Conservation (phyloP, 2,329 filamentous ascomycete species). For the Aspergillus novofumigatus region DNA sequence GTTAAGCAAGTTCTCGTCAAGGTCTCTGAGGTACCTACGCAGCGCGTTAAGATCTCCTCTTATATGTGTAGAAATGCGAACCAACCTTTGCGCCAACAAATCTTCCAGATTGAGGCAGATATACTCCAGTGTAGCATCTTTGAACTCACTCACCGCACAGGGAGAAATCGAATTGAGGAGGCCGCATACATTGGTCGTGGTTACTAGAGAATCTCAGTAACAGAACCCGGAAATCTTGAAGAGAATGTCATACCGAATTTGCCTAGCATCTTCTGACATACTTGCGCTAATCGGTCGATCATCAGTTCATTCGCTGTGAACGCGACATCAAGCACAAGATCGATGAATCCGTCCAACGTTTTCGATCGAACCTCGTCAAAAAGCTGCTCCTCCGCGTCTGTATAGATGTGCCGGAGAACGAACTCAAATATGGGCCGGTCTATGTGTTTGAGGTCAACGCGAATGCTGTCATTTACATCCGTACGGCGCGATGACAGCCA, state of each 20-base stretch:
- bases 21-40: slow-evolving; percentile 66
- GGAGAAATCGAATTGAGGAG: slow-evolving; percentile 82
- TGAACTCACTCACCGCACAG: slow-evolving; percentile 79
- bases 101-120: slow-evolving; percentile 86
- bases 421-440: slow-evolving; percentile 68
- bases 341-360: slow-evolving; percentile 77
- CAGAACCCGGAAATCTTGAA: background rate
- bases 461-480: slow-evolving; percentile 50
- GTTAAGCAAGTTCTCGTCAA: slow-evolving; percentile 76
- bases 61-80: background rate
- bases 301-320: slow-evolving; percentile 89
- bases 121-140: slow-evolving; percentile 83
- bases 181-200: slow-evolving; percentile 76
- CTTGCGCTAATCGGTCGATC: slow-evolving; percentile 83
- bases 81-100: slow-evolving; percentile 79
- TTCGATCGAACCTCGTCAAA: slow-evolving; percentile 71
- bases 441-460: slow-evolving; percentile 80
- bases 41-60: slow-evolving; percentile 11
- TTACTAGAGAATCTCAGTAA: slow-evolving; percentile 49
- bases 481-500: slow-evolving; percentile 71
- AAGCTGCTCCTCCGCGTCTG: slow-evolving; percentile 72
- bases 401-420: slow-evolving; percentile 77
- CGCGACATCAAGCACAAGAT: slow-evolving; percentile 88
- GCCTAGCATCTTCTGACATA: slow-evolving; percentile 81
- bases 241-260: slow-evolving; percentile 57